Percentiles rank a stretch among this genome's conserved stretches.
Evolutionary conservation across 1,139 yeast species (phyloP).

Genomic region (Lodderomyces beijingensis): DNA sequence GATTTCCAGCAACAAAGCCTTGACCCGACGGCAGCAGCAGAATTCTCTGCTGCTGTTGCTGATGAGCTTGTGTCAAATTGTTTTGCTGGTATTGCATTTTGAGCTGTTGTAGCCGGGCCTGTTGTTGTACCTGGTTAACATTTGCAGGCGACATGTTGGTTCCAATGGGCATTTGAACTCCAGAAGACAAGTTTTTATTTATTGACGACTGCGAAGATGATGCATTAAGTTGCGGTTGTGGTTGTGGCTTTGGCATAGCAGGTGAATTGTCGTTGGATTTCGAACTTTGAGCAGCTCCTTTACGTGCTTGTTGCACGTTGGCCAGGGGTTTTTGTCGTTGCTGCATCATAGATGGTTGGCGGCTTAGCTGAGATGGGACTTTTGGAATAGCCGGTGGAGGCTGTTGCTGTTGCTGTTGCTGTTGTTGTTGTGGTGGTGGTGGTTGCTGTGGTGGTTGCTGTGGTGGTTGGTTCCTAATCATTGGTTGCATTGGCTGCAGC

Average conservation of each 20-base stretch:
- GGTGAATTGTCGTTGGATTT: not conserved
- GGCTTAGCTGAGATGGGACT: not conserved
- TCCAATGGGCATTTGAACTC: not conserved
- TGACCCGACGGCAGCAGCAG: conserved; percentile 3
- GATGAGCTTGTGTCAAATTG: conserved; percentile 12
- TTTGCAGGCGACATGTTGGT: conserved; percentile 5
- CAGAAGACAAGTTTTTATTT: not conserved
- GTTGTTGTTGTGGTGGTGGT: conserved; percentile 9
- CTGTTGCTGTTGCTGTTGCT: conserved; percentile 2
- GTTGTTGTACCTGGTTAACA: conserved; percentile 11
- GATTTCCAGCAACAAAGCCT: not conserved
- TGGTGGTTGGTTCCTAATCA: not conserved
- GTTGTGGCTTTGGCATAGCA: not conserved
- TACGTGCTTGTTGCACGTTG: conserved; percentile 7
- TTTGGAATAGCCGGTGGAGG: not conserved
- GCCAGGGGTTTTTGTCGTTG: conserved; percentile 15
- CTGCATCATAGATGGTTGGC: conserved; percentile 12
- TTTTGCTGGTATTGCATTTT: conserved; percentile 14
- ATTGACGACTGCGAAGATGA: conserved; percentile 1
- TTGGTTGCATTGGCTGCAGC: conserved; percentile 2
- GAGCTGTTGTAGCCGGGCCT: conserved; percentile 17
- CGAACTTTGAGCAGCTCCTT: not conserved
- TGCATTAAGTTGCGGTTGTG: conserved; percentile 2
- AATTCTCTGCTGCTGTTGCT: conserved; percentile 11
- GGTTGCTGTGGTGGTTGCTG: conserved; percentile 9